These are phyloP conservation scores for Lichtheimia ornata DNA, from an alignment of 371 early-diverging fungal genomes.

Conservation along the genomic window DNA sequence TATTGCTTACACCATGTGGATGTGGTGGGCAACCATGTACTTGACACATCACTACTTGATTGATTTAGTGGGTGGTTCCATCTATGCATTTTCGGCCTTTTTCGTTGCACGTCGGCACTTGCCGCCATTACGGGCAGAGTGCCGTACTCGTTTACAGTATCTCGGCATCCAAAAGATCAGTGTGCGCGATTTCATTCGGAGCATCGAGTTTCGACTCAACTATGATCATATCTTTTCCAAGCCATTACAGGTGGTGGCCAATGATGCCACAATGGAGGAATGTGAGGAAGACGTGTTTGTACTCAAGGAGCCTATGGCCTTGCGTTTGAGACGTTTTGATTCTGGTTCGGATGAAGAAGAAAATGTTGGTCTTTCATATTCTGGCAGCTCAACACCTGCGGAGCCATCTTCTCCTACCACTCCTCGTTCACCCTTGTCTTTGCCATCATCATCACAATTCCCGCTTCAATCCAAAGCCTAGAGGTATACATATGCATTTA, in stretches of 20 bases:
- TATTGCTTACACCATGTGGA: constrained; percentile 67
- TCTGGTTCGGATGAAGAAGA: constrained; percentile 10
- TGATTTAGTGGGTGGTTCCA: constrained; percentile 71
- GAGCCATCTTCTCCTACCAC: constrained; percentile 39
- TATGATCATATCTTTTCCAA: constrained; percentile 6
- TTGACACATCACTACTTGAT: constrained; percentile 75
- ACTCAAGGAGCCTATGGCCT: constrained; percentile 10
- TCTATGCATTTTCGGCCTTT: constrained; percentile 66
- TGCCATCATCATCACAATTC: constrained; percentile 7
- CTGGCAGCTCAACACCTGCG: constrained; percentile 26
- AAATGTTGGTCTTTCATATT: constrained; percentile 14
- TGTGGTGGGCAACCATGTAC: constrained; percentile 83
- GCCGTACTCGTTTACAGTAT: constrained; percentile 41
- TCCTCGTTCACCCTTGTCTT: constrained; percentile 23
- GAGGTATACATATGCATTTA: background rate
- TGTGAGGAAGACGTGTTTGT: constrained; percentile 20
- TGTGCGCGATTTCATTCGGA: constrained; percentile 23
- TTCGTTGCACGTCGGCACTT: constrained; percentile 40
- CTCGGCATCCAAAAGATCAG: constrained; percentile 29
- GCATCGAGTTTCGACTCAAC: constrained; percentile 27
- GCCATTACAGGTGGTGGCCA: background rate
- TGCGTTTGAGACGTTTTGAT: constrained; percentile 18
- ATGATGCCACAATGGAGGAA: constrained; percentile 7
- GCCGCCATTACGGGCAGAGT: constrained; percentile 24
- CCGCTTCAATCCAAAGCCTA: constrained; percentile 16